phyloP scores from a whole-genome alignment of 78 protist species.

The Speleostelium caveatum region DNA sequence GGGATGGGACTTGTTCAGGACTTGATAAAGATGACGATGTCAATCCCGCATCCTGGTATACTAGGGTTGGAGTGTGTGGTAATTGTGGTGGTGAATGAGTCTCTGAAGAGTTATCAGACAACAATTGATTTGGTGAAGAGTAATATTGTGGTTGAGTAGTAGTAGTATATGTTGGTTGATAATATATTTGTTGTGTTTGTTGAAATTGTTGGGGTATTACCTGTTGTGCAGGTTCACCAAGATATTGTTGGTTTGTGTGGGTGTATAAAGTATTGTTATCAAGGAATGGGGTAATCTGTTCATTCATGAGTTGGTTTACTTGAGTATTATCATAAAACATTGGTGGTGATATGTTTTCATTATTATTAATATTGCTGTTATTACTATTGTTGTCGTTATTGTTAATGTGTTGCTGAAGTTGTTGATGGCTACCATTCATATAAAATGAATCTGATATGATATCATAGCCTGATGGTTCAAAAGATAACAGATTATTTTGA shows the following conservation, averaged over 20 bases:
- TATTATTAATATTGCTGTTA: background rate
- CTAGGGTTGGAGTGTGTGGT: background rate
- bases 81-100: background rate
- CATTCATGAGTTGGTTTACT: background rate
- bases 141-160: background rate
- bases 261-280: no score
- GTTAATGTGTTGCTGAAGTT: background rate
- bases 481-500: no score
- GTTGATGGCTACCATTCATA: no score
- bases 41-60: background rate
- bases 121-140: background rate
- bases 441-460: no score
- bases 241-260: background rate
- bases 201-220: background rate
- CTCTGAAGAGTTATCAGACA: no score
- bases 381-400: background rate
- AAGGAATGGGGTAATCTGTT: background rate
- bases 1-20: background rate
- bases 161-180: background rate
- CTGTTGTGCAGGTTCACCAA: background rate
- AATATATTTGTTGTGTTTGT: background rate
- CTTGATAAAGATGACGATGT: background rate
- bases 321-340: background rate
- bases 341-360: no score
- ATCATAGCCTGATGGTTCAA: no score